A percentile compares a stretch with the other conserved stretches of the same genome.
Evolutionary conservation across 106 monocot species (phyloP).

Genomic region (Dendrobium nobile): DNA sequence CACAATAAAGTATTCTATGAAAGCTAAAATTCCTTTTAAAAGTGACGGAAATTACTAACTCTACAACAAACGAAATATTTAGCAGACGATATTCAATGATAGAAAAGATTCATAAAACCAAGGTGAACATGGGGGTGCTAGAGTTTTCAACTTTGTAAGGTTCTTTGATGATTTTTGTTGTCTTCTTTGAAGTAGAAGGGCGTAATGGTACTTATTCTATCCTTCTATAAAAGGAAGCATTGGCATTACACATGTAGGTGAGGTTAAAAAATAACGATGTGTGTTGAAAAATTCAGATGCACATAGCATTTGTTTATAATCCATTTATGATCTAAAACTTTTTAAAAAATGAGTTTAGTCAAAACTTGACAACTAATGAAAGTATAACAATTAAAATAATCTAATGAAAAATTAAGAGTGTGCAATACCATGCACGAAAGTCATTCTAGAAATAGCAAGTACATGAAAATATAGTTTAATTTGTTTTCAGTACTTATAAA

Average conservation of each 20-base stretch:
- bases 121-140: background rate
- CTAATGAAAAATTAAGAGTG: no score
- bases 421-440: no score
- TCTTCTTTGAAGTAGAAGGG: background rate
- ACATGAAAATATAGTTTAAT: no score
- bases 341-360: background rate
- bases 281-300: background rate
- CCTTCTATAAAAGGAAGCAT: background rate
- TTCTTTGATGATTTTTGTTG: background rate
- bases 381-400: no score
- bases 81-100: background rate
- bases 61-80: background rate
- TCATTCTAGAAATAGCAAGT: no score
- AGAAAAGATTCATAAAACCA: background rate
- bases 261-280: background rate
- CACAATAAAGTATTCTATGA: background rate
- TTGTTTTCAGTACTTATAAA: no score
- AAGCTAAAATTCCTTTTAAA: background rate
- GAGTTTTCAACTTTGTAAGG: no score
- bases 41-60: background rate
- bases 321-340: background rate
- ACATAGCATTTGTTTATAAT: background rate
- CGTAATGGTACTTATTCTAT: background rate
- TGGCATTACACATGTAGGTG: background rate
- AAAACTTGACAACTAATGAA: no score